Evolutionary conservation across 768 basidiomycete genomes (phyloP), one percentile per base, ranked within the genome.

Genomic region (Kwoniella dendrophila): DNA sequence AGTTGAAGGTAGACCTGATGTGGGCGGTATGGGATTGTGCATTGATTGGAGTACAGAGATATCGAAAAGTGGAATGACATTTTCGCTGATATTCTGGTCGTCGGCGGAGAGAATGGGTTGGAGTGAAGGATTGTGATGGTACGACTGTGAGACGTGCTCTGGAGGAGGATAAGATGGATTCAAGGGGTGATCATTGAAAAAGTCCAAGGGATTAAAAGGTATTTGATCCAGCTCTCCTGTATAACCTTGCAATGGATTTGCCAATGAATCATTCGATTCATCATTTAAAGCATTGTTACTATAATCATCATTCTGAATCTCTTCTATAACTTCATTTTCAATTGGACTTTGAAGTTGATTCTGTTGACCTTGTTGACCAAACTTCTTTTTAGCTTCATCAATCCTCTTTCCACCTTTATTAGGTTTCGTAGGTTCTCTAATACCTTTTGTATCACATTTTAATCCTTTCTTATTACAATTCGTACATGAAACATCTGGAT

Each of bases 331-430:
- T 34, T 36, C 16, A 34, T 12, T 38, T 4, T 12, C 16, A 0
- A 18, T 11, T 55, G 22, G 20, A 26, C 43, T 4, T 45, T 27
- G 10, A 44, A 20, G 10, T 22, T 44, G 43, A 20, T 10, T 22
- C 49, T 26, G 32, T 20, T 22, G 49, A 12, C 24, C 27, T 6
- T 51, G 18, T 51, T 26, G 16, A 20, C 70, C 70, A 44, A 66
- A 72, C 34, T 38, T 56, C 45, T 47, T 57, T 29, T 54, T 59
- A 2, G 70, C 70, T 38, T 72, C 67, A 22, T 69, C 70, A 7
- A 72, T 72, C 63, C 70, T 56, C 45, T 55, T 66, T 4, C 70
- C 70, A 6, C 70, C 68, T 48, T 72, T 72, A 26, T 72, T 72
- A 24, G 70, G 67, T 55, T 59, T 69, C 22, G 41, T 67, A 18